A percentile compares a stretch with the other conserved stretches of the same genome.
Conservation (phyloP, 148 eudicot genomes). For the Cornus florida region DNA sequence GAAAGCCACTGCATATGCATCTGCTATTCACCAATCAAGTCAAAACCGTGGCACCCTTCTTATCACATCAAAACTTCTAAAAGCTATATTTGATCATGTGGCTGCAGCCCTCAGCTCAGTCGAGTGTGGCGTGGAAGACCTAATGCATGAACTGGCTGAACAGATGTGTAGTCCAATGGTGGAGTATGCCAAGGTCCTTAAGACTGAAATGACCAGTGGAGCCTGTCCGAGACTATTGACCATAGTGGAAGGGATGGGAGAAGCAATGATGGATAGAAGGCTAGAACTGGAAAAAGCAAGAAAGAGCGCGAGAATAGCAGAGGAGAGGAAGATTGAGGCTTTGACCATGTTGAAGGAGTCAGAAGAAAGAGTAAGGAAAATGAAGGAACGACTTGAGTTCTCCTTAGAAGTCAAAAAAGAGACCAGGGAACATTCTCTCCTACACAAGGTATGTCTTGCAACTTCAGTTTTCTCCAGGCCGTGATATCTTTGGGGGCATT, state of each 20-base stretch:
- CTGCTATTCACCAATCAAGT: constrained; percentile 25
- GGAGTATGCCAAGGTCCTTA: constrained; percentile 32
- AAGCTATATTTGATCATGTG: constrained; percentile 25
- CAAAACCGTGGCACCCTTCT: constrained; percentile 11
- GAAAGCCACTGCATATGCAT: constrained; percentile 24
- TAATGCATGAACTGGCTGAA: constrained; percentile 27
- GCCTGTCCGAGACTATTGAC: constrained; percentile 22
- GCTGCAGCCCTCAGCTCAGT: constrained; percentile 30
- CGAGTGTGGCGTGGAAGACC: constrained; percentile 31
- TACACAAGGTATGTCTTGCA: constrained; percentile 21
- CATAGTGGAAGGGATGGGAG: constrained; percentile 34
- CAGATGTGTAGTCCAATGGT: constrained; percentile 41
- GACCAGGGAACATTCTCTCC: constrained; percentile 4
- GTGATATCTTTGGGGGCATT: not conserved
- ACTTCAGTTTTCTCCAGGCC: not conserved
- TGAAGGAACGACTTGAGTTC: constrained; percentile 17
- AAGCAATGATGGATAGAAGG: constrained; percentile 17
- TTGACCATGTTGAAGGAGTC: constrained; percentile 34
- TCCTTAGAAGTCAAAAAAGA: constrained; percentile 11
- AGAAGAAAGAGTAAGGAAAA: constrained; percentile 24
- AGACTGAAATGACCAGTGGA: constrained; percentile 34
- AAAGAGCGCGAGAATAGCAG: constrained; percentile 18
- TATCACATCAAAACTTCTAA: constrained; percentile 27
- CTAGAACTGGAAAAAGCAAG: constrained; percentile 36
- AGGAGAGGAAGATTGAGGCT: constrained; percentile 30